Conservation (phyloP, 139 green algal species). For the Auxenochlorella pyrenoidosa region DNA sequence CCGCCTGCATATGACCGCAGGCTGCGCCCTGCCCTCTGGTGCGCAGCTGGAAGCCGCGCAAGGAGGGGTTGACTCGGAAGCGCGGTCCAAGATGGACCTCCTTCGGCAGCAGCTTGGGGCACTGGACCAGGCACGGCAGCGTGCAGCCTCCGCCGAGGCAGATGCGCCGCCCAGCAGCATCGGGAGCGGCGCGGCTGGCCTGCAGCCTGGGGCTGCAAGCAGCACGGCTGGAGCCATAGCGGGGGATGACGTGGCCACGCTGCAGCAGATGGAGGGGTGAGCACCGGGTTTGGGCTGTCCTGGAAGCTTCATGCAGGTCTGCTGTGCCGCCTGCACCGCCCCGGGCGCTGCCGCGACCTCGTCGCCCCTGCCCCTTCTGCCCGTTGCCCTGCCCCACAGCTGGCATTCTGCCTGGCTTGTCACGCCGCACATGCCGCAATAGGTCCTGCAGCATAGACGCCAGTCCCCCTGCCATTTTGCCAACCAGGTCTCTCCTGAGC, state of each 20-base stretch:
- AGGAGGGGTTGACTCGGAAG: constrained; percentile 8
- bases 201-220: neutral
- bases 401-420: no score
- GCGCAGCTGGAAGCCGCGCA: constrained; percentile 26
- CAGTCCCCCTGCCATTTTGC: neutral
- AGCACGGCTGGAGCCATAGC: neutral
- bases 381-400: no score
- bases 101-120: constrained; percentile 11
- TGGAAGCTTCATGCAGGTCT: neutral
- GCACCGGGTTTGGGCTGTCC: neutral
- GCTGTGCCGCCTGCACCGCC: neutral
- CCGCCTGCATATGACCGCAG: neutral
- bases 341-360: neutral
- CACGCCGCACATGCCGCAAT: no score
- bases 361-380: neutral
- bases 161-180: neutral
- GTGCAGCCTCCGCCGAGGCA: neutral
- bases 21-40: no score
- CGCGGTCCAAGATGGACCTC: neutral
- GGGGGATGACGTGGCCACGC: neutral
- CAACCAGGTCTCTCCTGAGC: neutral
- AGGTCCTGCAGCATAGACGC: no score
- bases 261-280: constrained; percentile 33
- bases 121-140: constrained; percentile 1
- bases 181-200: neutral